Evolutionary conservation across 2,329 filamentous ascomycete species (phyloP), one percentile per base, ranked within the genome.

Genomic region (Arthroderma sp.): DNA sequence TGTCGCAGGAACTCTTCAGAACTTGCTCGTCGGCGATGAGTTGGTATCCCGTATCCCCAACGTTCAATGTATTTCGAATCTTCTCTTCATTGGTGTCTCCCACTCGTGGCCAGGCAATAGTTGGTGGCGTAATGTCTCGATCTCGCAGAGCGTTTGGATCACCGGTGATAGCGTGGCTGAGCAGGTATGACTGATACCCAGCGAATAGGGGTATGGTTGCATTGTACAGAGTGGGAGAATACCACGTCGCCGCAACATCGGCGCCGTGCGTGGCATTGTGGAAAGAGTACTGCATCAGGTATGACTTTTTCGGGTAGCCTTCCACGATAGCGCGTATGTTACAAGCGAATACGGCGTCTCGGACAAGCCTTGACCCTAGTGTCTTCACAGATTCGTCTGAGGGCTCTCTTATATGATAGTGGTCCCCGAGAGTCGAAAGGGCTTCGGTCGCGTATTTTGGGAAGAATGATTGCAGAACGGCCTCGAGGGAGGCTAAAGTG

Each of bases 111-210:
- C 52, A 54, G 6, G 33, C 0, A 38, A 54, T 54, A 5, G 52
- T 54, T 38, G 52, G 19, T n/a, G 37, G 31, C 2, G 11, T 23
- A 23, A 38, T 13, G 5, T 11, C 35, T 11, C 7, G 19, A 15
- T 54, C 33, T 23, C 52, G 52, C 3, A 25, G 37, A n/a, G 52
- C 7, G 52, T 54, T 54, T 23, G 52, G 52, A 15, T 54, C 19
- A 9, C 33, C 33, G 19, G 52, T 54, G 33, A 54, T 38, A n/a
- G 52, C 52, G 23, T 54, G 37, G 9, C 52, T 41, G 19, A 54
- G 33, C 23, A 54, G 7, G 35, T 54, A 54, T 19, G 52, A 54
- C 37, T 54, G 52, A 35, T 54, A 54, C 5, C 33, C 52, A 11
- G 11, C 23, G 13, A 38, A 54, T 11, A 54, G 33, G 7, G 52